Evolutionary conservation across 2,329 filamentous ascomycete genomes (phyloP).

Genomic region (Talaromyces sp.): DNA sequence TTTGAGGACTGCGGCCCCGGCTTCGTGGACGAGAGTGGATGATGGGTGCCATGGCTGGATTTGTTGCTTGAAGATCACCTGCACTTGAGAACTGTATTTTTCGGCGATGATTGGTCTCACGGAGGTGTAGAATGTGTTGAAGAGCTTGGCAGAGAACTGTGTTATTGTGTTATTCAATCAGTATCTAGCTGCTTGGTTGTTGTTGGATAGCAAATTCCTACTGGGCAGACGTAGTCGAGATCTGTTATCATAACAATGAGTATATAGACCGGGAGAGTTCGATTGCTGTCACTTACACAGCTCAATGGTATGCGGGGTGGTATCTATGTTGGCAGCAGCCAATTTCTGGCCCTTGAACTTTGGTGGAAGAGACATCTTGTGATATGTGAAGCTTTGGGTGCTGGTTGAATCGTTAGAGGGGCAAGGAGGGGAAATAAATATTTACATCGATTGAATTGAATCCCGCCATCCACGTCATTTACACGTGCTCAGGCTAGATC

Average conservation of each 20-base stretch:
- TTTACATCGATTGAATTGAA: not conserved
- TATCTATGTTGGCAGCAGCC: slow-evolving; percentile 17
- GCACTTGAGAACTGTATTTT: slow-evolving; percentile 57
- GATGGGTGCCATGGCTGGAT: slow-evolving; percentile 94
- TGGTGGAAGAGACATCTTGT: slow-evolving; percentile 54
- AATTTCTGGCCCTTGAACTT: slow-evolving; percentile 53
- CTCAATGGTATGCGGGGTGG: slow-evolving; percentile 34
- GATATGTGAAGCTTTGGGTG: not conserved
- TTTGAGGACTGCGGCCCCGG: slow-evolving; percentile 71
- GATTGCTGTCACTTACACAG: slow-evolving; percentile 29
- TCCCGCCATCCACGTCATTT: not conserved
- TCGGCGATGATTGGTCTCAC: slow-evolving; percentile 60
- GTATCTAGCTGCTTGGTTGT: not conserved
- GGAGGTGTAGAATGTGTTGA: slow-evolving; percentile 65
- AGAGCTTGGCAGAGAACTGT: slow-evolving; percentile 63
- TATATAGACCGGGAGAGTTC: not conserved
- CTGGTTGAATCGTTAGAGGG: not conserved
- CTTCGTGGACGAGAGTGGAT: slow-evolving; percentile 66
- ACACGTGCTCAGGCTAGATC: not conserved
- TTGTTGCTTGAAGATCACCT: slow-evolving; percentile 83
- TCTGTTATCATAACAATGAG: slow-evolving; percentile 43
- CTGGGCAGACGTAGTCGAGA: slow-evolving; percentile 86
- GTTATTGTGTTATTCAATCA: too few relatives aligned
- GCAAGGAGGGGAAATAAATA: not conserved
- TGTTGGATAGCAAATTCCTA: slow-evolving; percentile 25